Conservation (phyloP, 1,284 basidiomycete genomes). For the Fomitopsis betulina region DNA sequence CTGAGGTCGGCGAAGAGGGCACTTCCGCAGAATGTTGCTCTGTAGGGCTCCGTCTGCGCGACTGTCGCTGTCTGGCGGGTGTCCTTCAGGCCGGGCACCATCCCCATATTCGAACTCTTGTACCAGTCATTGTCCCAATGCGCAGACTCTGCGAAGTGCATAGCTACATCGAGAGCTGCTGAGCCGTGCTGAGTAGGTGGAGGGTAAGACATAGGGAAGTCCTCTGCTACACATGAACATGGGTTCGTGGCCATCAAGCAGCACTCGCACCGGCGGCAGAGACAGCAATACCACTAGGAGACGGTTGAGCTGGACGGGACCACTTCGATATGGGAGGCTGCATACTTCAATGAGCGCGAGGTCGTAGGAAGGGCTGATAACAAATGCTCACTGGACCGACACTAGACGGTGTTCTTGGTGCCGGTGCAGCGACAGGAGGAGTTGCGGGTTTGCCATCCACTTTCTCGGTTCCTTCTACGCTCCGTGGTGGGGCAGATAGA, state of each 20-base stretch:
- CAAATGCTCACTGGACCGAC: background rate
- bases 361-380: background rate
- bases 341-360: background rate
- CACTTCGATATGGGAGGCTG: constrained; percentile 7
- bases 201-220: constrained; percentile 27
- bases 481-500: constrained; percentile 9
- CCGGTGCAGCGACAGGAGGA: constrained; percentile 9
- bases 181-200: constrained; percentile 27
- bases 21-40: constrained; percentile 31
- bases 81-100: constrained; percentile 35
- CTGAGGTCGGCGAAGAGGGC: constrained; percentile 46
- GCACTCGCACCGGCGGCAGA: constrained; percentile 3
- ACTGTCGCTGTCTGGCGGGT: constrained; percentile 26
- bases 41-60: constrained; percentile 24
- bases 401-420: background rate
- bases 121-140: constrained; percentile 43
- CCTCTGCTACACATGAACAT: constrained; percentile 1
- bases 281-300: background rate
- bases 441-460: constrained; percentile 7
- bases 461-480: constrained; percentile 4
- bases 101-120: constrained; percentile 20
- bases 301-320: constrained; percentile 1
- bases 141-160: constrained; percentile 39
- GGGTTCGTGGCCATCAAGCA: background rate
- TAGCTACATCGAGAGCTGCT: constrained; percentile 35